Base-by-base conservation (phyloP, 2,329 filamentous ascomycete genomes). In the Trichocomaceae sp. region DNA sequence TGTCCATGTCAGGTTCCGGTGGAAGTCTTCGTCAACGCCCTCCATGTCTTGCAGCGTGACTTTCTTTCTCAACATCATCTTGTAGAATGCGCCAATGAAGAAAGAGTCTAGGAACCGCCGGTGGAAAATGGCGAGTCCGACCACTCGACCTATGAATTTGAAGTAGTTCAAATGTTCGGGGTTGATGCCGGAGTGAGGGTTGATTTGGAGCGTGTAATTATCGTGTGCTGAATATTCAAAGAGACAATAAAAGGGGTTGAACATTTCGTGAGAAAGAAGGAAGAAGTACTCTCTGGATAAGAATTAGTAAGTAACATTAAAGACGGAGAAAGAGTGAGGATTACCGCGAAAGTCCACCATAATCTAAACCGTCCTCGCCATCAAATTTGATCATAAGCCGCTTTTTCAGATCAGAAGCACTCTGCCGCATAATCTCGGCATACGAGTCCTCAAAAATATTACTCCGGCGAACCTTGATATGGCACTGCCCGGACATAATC, bases 181-280 rank as follows among this genome's bases (percentile, higher is more conserved):
- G 74, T 99, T 99, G 75, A 99, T 97, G 61, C 93, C 93, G 19
- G 93, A 99, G 73, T 99, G 93, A 46, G 93, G 93, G 77, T 99
- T 99, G 78, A 99, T 99, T 75, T 99, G 93, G 54, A 99, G 86
- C 29, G 93, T 99, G 77, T 99, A 99, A 77, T 99, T 99, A 83
- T 99, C 93, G 78, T 99, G 93, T 39, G 93, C 93, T 23, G 93
- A 97, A 74, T 99, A 99, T 76, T 99, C 93, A 78, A 99, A 99
- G 52, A 99, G 80, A 72, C 93, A 99, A 78, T 99, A 99, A 77
- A 99, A 99, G 31, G 93, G 93, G 73, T 99, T 99, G 78, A 99
- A 99, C 93, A 99, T 99, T 78, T 99, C 93, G 75, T 99, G 93
- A 15, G 92, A 97, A 54, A 99, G 83, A 41, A 99, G 79, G 84